Evolutionary conservation across 345 rosid species (phyloP).

Genomic region (Isatis tinctoria): DNA sequence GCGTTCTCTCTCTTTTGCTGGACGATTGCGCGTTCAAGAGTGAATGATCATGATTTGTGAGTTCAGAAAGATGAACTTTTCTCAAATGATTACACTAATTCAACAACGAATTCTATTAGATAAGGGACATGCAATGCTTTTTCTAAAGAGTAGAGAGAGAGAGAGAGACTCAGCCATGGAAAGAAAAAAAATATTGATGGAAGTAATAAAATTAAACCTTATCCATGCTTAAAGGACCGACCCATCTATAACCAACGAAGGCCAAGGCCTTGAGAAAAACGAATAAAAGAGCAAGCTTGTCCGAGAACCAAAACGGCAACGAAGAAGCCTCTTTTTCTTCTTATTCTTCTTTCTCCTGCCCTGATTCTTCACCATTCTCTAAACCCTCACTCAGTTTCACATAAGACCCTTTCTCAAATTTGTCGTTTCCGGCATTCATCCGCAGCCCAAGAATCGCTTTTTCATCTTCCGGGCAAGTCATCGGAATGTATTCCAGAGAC

Average conservation of each 20-base stretch:
- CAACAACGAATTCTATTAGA: not conserved
- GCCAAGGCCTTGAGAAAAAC: slow-evolving; percentile 46
- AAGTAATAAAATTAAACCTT: slow-evolving; percentile 66
- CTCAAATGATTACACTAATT: not conserved
- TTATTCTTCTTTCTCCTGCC: not conserved
- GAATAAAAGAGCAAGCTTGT: slow-evolving; percentile 52
- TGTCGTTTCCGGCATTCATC: slow-evolving; percentile 35
- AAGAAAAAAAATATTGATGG: not conserved
- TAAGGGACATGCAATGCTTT: not conserved
- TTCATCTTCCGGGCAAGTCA: slow-evolving; percentile 42
- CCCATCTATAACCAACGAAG: slow-evolving; percentile 67
- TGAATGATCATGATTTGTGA: not conserved
- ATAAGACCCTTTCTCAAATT: slow-evolving; percentile 34
- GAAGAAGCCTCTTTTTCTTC: slow-evolving; percentile 6
- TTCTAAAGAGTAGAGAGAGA: not conserved
- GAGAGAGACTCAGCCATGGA: not conserved
- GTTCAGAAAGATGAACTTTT: not conserved
- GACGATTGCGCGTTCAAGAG: too few relatives aligned
- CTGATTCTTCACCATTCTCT: slow-evolving; percentile 29
- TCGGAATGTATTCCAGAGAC: slow-evolving; percentile 27
- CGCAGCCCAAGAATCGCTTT: slow-evolving; percentile 51
- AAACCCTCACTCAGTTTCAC: slow-evolving; percentile 41
- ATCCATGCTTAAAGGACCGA: slow-evolving; percentile 83
- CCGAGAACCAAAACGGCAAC: slow-evolving; percentile 57
- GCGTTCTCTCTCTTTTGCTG: too few relatives aligned